Conservation (phyloP, 768 basidiomycete genomes). For the Tylopilus balloui region DNA sequence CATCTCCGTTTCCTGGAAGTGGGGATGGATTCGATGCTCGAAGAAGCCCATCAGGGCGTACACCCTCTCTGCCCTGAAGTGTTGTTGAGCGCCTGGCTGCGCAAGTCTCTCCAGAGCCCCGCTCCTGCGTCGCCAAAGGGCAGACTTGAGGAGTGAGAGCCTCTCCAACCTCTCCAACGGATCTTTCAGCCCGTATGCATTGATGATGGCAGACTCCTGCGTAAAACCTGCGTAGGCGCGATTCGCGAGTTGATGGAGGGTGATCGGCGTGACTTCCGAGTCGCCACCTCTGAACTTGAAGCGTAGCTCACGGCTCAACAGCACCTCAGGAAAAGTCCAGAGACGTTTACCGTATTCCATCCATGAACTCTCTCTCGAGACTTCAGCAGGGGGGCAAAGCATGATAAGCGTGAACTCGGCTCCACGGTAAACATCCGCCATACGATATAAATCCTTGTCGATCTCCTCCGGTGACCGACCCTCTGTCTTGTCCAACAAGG, state of each 20-base stretch:
- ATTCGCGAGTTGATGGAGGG: conserved; percentile 22
- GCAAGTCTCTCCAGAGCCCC: background rate
- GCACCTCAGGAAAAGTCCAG: conserved; percentile 18
- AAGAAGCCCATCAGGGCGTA: conserved; percentile 28
- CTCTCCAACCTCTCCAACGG: conserved; percentile 24
- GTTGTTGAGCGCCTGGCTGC: background rate
- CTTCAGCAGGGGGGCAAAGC: background rate
- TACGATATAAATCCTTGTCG: conserved; percentile 20
- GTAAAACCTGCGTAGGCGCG: conserved; percentile 15
- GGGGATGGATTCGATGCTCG: conserved; percentile 20
- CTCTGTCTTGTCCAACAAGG: background rate
- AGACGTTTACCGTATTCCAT: conserved; percentile 19
- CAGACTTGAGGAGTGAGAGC: conserved; percentile 17
- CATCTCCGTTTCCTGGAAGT: conserved; percentile 13
- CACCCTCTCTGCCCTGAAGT: conserved; percentile 20
- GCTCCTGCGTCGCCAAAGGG: conserved; percentile 23
- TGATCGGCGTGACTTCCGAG: conserved; percentile 15
- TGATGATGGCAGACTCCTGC: conserved; percentile 21
- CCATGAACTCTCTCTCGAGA: conserved; percentile 12
- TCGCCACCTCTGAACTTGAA: conserved; percentile 13
- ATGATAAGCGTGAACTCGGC: conserved; percentile 26
- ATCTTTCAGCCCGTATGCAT: conserved; percentile 18
- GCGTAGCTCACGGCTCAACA: conserved; percentile 18
- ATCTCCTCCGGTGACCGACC: conserved; percentile 1
- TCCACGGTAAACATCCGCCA: conserved; percentile 20